phyloP scores from a whole-genome alignment of 148 eudicot species.

The Fagopyrum esculentum region DNA sequence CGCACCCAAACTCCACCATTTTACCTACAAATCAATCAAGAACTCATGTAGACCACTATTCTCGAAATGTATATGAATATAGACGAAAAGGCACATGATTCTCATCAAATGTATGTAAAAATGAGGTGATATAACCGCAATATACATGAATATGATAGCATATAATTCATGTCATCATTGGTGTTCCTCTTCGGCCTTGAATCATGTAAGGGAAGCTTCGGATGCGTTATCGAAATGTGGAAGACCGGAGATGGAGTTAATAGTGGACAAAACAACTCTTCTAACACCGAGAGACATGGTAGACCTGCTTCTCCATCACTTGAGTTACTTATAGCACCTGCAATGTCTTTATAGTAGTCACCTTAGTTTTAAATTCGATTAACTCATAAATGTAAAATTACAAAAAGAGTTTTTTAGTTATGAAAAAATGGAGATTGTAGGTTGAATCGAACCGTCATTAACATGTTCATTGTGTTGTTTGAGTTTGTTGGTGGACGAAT shows the following conservation, averaged over 20 bases:
- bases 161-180: not conserved
- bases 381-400: too few relatives aligned
- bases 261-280: conserved; percentile 87
- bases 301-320: conserved; percentile 69
- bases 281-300: conserved; percentile 70
- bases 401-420: too few relatives aligned
- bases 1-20: too few relatives aligned
- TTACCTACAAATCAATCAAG: too few relatives aligned
- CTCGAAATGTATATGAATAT: too few relatives aligned
- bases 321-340: conserved; percentile 35
- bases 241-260: conserved; percentile 65
- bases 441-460: not conserved
- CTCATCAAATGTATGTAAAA: too few relatives aligned
- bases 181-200: not conserved
- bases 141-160: too few relatives aligned
- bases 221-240: conserved; percentile 81
- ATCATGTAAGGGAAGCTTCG: conserved; percentile 69
- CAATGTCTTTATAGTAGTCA: not conserved
- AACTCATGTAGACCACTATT: too few relatives aligned
- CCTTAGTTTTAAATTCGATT: too few relatives aligned
- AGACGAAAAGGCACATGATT: too few relatives aligned
- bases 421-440: not conserved
- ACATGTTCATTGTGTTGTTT: not conserved
- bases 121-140: too few relatives aligned
- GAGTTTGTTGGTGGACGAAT: not conserved